phyloP scores from a whole-genome alignment of 306 rosid species.

The Cicer arietinum region DNA sequence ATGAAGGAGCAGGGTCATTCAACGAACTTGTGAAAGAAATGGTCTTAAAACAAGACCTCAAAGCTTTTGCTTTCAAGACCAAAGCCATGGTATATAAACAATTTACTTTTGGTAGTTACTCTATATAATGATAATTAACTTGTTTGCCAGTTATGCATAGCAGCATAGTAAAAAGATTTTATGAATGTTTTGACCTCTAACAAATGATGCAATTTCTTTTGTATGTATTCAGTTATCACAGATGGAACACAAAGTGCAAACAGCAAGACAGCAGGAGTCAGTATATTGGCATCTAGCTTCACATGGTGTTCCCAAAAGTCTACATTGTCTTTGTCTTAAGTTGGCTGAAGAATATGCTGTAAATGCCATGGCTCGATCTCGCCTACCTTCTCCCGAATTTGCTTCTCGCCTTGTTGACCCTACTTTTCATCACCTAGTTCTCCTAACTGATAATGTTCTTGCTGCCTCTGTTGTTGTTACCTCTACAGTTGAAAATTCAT shows the following conservation, averaged over 20 bases:
- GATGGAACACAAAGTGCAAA: conserved; percentile 82
- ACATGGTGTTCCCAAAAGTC: conserved; percentile 79
- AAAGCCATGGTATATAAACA: conserved; percentile 76
- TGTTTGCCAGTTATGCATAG: conserved; percentile 21
- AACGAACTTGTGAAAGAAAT: conserved; percentile 80
- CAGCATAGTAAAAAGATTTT: background rate
- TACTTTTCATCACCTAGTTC: conserved; percentile 70
- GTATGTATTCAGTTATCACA: conserved; percentile 60
- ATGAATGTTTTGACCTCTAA: conserved; percentile 17
- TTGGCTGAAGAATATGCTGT: conserved; percentile 88
- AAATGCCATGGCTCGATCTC: conserved; percentile 80
- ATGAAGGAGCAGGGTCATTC: conserved; percentile 73
- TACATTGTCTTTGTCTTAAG: conserved; percentile 83
- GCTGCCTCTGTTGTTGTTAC: conserved; percentile 91
- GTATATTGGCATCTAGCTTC: conserved; percentile 92
- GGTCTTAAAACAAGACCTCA: conserved; percentile 67
- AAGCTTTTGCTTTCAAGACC: conserved; percentile 83
- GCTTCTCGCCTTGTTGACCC: conserved; percentile 78
- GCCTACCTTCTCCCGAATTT: conserved; percentile 80
- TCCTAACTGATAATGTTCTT: conserved; percentile 83
- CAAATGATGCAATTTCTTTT: conserved; percentile 40
- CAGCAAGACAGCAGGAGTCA: conserved; percentile 74
- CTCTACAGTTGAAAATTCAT: conserved; percentile 70
- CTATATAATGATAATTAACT: background rate
- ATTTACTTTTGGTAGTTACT: conserved; percentile 16